Conservation (phyloP, 2,329 filamentous ascomycete species). For the Trichoderma koningii region DNA sequence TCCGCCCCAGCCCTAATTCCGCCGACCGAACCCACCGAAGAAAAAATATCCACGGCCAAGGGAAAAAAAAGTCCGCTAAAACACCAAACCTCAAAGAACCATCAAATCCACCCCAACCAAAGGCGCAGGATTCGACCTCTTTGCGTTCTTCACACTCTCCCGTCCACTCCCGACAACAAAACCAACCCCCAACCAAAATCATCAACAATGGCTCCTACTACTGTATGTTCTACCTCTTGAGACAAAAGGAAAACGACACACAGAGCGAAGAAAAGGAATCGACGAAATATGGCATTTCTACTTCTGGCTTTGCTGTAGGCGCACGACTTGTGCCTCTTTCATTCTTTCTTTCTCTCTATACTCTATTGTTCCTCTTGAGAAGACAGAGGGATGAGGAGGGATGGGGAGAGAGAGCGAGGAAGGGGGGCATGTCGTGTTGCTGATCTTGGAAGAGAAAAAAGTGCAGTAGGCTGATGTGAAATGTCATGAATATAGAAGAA, state of each 20-base stretch:
- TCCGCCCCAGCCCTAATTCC: slow-evolving; percentile 42
- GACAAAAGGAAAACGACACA: too few species aligned
- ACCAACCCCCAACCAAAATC: slow-evolving; percentile 31
- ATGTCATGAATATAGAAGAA: slow-evolving; percentile 60
- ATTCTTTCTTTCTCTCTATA: background rate
- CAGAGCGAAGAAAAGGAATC: too few species aligned
- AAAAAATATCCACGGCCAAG: too few species aligned
- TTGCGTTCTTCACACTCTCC: slow-evolving; percentile 50
- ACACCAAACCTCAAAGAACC: slow-evolving; percentile 25
- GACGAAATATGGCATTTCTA: slow-evolving; percentile 11
- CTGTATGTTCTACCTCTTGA: slow-evolving; percentile 66
- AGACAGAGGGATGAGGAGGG: too few species aligned
- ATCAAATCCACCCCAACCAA: slow-evolving; percentile 31
- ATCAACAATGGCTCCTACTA: slow-evolving; percentile 77
- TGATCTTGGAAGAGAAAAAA: slow-evolving; percentile 26
- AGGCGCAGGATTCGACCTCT: slow-evolving; percentile 83
- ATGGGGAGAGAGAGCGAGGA: background rate
- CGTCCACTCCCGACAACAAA: slow-evolving; percentile 29
- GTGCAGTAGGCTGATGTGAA: slow-evolving; percentile 95
- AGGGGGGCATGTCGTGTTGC: slow-evolving; percentile 9
- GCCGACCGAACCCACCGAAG: slow-evolving; percentile 34
- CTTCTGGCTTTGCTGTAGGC: slow-evolving; percentile 27
- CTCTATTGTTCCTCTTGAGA: too few species aligned
- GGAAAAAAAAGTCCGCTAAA: slow-evolving; percentile 29
- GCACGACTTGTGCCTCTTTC: slow-evolving; percentile 28